phyloP scores from a whole-genome alignment of 1,284 basidiomycete species.

The Moniliella sp. region DNA sequence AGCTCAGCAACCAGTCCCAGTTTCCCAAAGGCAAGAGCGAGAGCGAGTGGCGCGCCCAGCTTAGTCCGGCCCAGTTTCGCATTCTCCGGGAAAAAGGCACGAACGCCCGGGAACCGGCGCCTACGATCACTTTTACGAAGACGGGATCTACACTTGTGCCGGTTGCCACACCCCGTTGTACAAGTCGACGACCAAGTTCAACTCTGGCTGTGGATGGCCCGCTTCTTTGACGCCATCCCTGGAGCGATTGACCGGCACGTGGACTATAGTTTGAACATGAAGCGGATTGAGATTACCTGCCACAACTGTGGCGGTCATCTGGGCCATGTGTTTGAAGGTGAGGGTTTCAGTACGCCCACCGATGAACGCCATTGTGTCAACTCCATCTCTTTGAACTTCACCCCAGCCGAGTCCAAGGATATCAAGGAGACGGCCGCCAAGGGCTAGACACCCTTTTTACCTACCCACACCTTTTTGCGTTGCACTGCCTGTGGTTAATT shows the following conservation, averaged over 20 bases:
- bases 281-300: conserved; percentile 54
- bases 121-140: conserved; percentile 49
- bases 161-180: conserved; percentile 42
- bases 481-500: too few species aligned
- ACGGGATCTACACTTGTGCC: conserved; percentile 46
- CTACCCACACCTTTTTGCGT: too few species aligned
- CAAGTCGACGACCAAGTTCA: conserved; percentile 70
- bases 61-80: conserved; percentile 62
- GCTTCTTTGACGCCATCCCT: conserved; percentile 85
- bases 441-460: too few species aligned
- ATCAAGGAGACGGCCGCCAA: too few species aligned
- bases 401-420: background rate
- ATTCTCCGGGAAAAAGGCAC: conserved; percentile 64
- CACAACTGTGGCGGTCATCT: conserved; percentile 61
- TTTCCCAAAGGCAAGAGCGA: conserved; percentile 46
- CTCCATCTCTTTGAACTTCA: conserved; percentile 1
- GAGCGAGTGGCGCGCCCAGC: conserved; percentile 61
- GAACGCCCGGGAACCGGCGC: conserved; percentile 55
- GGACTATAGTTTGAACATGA: conserved; percentile 36
- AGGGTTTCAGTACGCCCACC: conserved; percentile 45
- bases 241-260: conserved; percentile 52
- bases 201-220: conserved; percentile 87
- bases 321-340: conserved; percentile 78
- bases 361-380: conserved; percentile 55
- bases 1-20: background rate